A percentile compares a stretch with the other conserved stretches of the same genome.
These are phyloP conservation scores for Gyrodon lividus DNA, from an alignment of 768 basidiomycete species.

Conservation along the genomic window DNA sequence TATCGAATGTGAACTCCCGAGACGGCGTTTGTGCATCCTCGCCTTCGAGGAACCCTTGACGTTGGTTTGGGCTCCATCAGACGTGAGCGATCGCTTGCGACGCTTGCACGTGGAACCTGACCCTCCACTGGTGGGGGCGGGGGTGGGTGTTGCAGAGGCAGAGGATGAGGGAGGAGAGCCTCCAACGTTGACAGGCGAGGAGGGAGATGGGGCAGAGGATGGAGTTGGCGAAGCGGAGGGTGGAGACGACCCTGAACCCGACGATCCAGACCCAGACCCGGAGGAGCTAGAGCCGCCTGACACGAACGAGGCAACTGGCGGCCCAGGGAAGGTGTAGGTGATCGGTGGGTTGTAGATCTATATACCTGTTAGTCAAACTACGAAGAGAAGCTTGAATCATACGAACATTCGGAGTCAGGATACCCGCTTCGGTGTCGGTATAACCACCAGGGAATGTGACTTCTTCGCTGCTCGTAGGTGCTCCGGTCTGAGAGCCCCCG, in stretches of 20 bases:
- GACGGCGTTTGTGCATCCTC: constrained; percentile 19
- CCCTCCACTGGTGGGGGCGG: constrained; percentile 4
- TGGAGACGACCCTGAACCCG: constrained; percentile 4
- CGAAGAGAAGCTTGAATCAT: not conserved
- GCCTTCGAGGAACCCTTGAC: constrained; percentile 1
- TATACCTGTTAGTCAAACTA: not conserved
- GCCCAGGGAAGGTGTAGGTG: constrained; percentile 53
- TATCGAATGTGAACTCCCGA: constrained; percentile 10
- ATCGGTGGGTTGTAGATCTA: constrained; percentile 29
- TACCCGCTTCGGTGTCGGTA: constrained; percentile 63
- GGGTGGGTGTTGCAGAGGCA: not conserved
- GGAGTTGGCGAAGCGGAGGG: not conserved
- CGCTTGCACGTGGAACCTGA: constrained; percentile 9
- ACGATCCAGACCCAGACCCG: constrained; percentile 4
- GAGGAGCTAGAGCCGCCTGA: constrained; percentile 9
- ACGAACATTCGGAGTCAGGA: constrained; percentile 49
- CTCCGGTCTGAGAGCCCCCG: constrained; percentile 28
- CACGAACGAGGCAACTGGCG: constrained; percentile 43
- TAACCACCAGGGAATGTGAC: constrained; percentile 73
- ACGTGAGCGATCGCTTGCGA: constrained; percentile 11
- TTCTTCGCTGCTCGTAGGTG: constrained; percentile 30
- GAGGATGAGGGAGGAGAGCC: constrained; percentile 1
- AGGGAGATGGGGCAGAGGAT: not conserved
- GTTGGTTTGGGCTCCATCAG: not conserved
- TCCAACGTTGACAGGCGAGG: constrained; percentile 1